Evolutionary conservation across 768 basidiomycete genomes (phyloP), one percentile per base, ranked within the genome.

Genomic region (Boletus edulis): DNA sequence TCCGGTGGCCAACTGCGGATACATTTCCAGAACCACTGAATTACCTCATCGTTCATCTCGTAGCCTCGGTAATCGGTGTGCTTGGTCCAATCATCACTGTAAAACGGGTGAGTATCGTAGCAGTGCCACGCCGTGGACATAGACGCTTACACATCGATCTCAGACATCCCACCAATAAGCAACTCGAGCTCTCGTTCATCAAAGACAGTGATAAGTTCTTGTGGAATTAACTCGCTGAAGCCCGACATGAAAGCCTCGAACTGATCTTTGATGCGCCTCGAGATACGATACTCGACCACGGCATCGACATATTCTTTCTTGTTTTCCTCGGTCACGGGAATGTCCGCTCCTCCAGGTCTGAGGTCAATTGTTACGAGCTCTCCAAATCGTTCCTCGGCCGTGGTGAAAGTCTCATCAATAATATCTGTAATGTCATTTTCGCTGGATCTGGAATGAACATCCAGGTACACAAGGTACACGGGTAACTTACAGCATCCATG

Each of bases 11-110:
- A 99, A 63, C 88, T 85, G 62, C 92, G 89, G 43, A 99, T 92
- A 65, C 93, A 94, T 76, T 98, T 94, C 97, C 97, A 99, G 87
- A 99, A 99, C 97, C 97, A 99, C 68, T 98, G 94, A 53, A 99
- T 95, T 46, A 95, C 91, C 66, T 96, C 93, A 67, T 96, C 94
- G 64, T 88, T 90, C 74, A 92, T 85, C 74, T 94, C 91, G 67
- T 95, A 96, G 15, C 94, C 96, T 60, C 96, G 88, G 75, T 98
- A 98, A 71, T 98, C 97, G 37, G 97, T 99, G 75, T 95, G 97
- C 76, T 98, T 98, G 68, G 88, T 92, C 97, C 97, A 98, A 71
- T 97, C 96, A 60, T 98, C 94, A 59, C 90, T 91, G 17, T 2
- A 47, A 41, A 42, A 7, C 9, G 43, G 43, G 5, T 29, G 27